Base-by-base conservation (phyloP, 306 rosid genomes). In the Acacia confusa region DNA sequence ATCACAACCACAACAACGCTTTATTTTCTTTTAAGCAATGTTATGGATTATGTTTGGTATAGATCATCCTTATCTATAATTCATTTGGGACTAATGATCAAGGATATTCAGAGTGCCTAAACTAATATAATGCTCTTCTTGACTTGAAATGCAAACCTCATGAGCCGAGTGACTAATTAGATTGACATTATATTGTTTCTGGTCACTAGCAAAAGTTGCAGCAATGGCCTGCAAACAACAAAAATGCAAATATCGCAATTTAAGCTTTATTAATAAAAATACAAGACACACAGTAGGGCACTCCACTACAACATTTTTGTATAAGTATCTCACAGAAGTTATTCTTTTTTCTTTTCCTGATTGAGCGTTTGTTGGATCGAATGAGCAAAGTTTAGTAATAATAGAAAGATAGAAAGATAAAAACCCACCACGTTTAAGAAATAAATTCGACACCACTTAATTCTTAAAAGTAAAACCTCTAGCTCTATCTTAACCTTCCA, bases 191-290 rank as follows among this genome's bases (percentile, higher is more conserved):
- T 90, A 93, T 50, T 88, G 91, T 66, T 58, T 87, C 84, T 86
- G 92, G 76, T 91, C 93, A 85, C 68, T 68, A 79, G 93, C 94
- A 82, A 90, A 91, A 66, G 94, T 92, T 53, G 89, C 88, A 17
- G 97, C 93, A 79, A 93, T 82, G 73, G 97, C 97, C 97, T 93
- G 89, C 61, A 82, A 80, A 83, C 66, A 78, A 63, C 66, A 76
- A 76, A 14, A 74, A 16, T 32, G 66, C 48, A 77, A 41, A 45
- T 20, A 7, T 44, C 3, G 24, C 40, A 40, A 65, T n/a, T 30
- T 44, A 45, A 4, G 50, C 24, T 25, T 76, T 28, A 9, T 28
- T 44, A 61, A 43, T n/a, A 7, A 70, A 85, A 22, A 41, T 40
- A 68, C 63, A 17, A 72, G 15, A 70, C 24, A 27, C 50, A 25